These are phyloP conservation scores for Termitomyces sp. DNA, from an alignment of 768 basidiomycete species.

Conservation along the genomic window DNA sequence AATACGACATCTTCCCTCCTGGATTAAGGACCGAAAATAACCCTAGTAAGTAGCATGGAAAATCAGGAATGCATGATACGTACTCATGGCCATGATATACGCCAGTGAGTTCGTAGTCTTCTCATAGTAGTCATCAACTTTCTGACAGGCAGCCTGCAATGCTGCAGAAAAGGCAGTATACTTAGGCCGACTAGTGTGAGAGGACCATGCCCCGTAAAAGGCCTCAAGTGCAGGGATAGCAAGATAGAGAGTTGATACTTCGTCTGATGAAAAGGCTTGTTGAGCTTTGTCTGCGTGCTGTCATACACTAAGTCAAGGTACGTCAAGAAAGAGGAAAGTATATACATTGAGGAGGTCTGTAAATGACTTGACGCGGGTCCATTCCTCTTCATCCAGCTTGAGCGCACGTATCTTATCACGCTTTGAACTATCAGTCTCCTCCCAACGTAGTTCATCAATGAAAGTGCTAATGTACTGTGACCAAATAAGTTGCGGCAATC, in stretches of 20 bases:
- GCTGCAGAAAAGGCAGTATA: slow-evolving; percentile 5
- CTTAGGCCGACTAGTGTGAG: background rate
- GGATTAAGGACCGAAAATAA: slow-evolving; percentile 19
- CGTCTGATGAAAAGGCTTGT: slow-evolving; percentile 2
- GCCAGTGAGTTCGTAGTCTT: slow-evolving; percentile 24
- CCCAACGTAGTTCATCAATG: background rate
- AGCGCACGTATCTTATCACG: background rate
- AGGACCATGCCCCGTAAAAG: background rate
- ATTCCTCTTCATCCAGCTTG: background rate
- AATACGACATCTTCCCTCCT: slow-evolving; percentile 15
- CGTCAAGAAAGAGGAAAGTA: too few species aligned
- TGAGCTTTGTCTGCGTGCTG: too few species aligned
- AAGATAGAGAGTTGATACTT: slow-evolving; percentile 1
- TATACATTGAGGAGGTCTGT: too few species aligned
- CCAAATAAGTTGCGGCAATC: too few species aligned
- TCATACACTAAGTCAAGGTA: too few species aligned
- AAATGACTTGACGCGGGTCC: too few species aligned
- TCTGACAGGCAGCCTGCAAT: slow-evolving; percentile 21
- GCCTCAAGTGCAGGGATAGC: slow-evolving; percentile 7
- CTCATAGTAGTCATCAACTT: slow-evolving; percentile 30
- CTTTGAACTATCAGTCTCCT: background rate
- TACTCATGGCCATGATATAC: slow-evolving; percentile 28
- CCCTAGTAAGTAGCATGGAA: background rate
- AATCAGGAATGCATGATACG: background rate
- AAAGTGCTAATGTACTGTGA: background rate